Base-by-base conservation (phyloP, 805 yeast species). In the Sugiyamaella qingdaonensis region DNA sequence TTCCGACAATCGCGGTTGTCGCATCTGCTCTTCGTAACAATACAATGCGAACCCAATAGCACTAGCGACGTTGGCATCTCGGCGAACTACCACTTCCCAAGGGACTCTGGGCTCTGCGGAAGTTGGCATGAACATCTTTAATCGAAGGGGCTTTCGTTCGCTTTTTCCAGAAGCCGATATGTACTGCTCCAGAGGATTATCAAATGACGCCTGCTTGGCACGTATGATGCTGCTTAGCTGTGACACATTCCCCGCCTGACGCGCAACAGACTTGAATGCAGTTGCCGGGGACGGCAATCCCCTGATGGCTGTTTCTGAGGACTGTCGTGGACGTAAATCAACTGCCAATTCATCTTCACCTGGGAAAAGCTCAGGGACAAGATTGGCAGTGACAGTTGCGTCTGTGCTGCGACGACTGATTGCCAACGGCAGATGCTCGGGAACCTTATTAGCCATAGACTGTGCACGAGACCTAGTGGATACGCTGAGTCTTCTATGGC, bases 1-100 rank as follows among this genome's bases (percentile, higher is more conserved):
- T 16, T 53, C 60, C 4, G 59, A 35, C 31, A 62, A 63, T 39
- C 58, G 50, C 4, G 70, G 74, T 35, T 49, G 44, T 5, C 64
- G 60, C 29, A 52, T 52, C 37, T 54, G 57, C 36, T 61, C 66
- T n/a, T 60, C 57, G 39, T 68, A 65, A 10, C 63, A 62, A 35
- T 68, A 67, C n/a, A 83, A 60, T 0, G 78, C 70, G 58, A 62
- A 82, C 0, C 87, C 88, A 43, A 83, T 77, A 2, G 82, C 72
- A 48, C 81, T 80, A 46, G 77, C 75, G 1, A 82, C 84, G 2
- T 72, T 68, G 7, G 71, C 76, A 16, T 72, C 72, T 2, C 61
- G 60, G 19, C 70, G 62, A 10, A 73, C 73, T 1, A 60, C 51
- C 13, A 72, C 68, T 14, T 55, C 60, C 59, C 71, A 61, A 1